Conservation (phyloP, 495 filamentous ascomycete genomes). For the Daldinia decipiens region DNA sequence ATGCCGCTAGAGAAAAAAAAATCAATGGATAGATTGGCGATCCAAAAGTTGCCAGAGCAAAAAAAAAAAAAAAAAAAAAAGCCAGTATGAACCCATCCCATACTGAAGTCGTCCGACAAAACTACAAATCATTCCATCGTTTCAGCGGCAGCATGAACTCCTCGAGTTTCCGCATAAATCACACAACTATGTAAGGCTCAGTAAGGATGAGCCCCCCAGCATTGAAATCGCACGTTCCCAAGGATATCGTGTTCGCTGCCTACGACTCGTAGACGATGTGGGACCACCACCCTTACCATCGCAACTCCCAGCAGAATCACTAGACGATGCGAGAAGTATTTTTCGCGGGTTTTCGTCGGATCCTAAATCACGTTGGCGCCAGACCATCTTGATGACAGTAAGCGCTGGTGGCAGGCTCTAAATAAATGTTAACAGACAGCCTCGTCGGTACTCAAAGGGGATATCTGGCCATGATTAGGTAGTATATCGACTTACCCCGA, state of each 20-base stretch:
- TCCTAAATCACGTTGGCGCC: conserved; percentile 11
- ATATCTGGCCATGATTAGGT: neutral
- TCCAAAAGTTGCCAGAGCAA: neutral
- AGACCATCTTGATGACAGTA: conserved; percentile 9
- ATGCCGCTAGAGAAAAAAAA: neutral
- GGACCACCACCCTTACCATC: neutral
- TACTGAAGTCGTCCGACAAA: neutral
- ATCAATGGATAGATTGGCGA: neutral
- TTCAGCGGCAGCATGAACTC: neutral
- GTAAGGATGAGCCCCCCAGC: conserved; percentile 6
- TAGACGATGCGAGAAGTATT: neutral
- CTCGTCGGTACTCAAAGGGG: neutral
- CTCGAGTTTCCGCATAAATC: neutral
- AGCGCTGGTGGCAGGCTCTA: conserved; percentile 14
- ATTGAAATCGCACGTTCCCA: conserved; percentile 18
- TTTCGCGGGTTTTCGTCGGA: conserved; percentile 16
- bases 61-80: neutral
- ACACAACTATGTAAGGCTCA: conserved; percentile 11
- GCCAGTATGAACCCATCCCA: neutral
- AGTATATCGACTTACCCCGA: neutral
- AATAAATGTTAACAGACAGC: neutral
- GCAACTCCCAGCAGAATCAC: neutral
- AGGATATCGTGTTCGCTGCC: conserved; percentile 1
- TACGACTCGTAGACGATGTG: neutral
- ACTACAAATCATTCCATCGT: neutral